Percentiles rank a stretch among this genome's conserved stretches.
phyloP scores from a whole-genome alignment of 2,329 filamentous ascomycete genomes.

The Fusarium avenaceum region DNA sequence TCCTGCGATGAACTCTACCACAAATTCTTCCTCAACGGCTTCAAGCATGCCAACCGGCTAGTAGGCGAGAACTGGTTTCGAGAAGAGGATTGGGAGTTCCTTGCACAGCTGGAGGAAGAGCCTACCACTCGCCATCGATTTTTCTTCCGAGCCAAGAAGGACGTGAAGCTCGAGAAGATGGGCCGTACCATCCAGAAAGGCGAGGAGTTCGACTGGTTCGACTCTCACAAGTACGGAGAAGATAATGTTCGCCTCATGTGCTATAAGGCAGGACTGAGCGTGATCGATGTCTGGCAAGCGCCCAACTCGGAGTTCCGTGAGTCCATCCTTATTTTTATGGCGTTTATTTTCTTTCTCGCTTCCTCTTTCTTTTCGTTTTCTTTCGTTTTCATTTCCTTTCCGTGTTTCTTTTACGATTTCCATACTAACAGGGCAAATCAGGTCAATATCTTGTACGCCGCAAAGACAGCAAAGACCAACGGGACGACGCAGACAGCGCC shows the following conservation, averaged over 20 bases:
- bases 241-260: conserved; percentile 57
- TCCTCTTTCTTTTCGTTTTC: background rate
- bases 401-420: conserved; percentile 22
- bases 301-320: conserved; percentile 57
- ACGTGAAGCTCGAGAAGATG: conserved; percentile 49
- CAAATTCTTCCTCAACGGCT: conserved; percentile 57
- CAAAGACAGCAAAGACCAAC: conserved; percentile 49
- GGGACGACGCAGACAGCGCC: conserved; percentile 56
- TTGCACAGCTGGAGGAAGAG: conserved; percentile 54
- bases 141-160: conserved; percentile 55
- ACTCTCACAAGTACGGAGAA: conserved; percentile 59
- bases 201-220: conserved; percentile 60
- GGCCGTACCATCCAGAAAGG: conserved; percentile 49
- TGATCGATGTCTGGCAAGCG: conserved; percentile 55
- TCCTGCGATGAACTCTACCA: conserved; percentile 54
- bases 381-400: background rate
- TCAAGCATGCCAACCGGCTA: conserved; percentile 55
- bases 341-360: conserved; percentile 1
- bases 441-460: conserved; percentile 57
- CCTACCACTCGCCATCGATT: conserved; percentile 58
- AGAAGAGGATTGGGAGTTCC: conserved; percentile 56
- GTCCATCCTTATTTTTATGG: conserved; percentile 21
- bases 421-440: conserved; percentile 43
- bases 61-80: conserved; percentile 53
- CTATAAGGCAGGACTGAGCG: conserved; percentile 54